phyloP scores from a whole-genome alignment of 768 basidiomycete species.

The Royoungia palumana region DNA sequence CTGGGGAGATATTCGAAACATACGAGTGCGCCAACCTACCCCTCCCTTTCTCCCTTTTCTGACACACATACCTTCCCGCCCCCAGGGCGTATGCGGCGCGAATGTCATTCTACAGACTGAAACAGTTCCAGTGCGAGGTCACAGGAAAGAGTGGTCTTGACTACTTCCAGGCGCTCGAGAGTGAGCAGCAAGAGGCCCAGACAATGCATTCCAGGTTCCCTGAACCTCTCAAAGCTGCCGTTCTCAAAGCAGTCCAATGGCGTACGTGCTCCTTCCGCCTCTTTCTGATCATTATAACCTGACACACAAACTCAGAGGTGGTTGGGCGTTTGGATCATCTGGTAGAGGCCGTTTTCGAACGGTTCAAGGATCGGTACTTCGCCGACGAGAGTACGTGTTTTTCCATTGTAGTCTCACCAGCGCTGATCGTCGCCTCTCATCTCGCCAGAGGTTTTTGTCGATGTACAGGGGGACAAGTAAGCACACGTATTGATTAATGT shows the following conservation, averaged over 20 bases:
- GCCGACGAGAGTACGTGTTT: slow-evolving; percentile 75
- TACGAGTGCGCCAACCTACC: slow-evolving; percentile 71
- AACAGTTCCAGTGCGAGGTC: slow-evolving; percentile 96
- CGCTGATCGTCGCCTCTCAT: slow-evolving; percentile 16
- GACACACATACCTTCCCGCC: slow-evolving; percentile 14
- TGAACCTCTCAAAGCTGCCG: slow-evolving; percentile 85
- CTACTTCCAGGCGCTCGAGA: slow-evolving; percentile 92
- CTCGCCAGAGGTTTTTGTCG: slow-evolving; percentile 75
- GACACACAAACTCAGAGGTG: slow-evolving; percentile 62
- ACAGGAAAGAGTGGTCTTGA: slow-evolving; percentile 91
- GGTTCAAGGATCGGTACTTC: slow-evolving; percentile 96
- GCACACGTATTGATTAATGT: slow-evolving; percentile 19
- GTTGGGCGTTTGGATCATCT: slow-evolving; percentile 94
- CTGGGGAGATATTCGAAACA: slow-evolving; percentile 95
- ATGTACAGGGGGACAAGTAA: slow-evolving; percentile 83
- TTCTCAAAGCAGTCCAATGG: slow-evolving; percentile 93
- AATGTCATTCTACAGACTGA: slow-evolving; percentile 91
- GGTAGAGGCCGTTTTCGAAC: slow-evolving; percentile 91
- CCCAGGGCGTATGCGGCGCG: slow-evolving; percentile 77
- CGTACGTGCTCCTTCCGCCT: slow-evolving; percentile 58
- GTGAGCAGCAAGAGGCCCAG: slow-evolving; percentile 85
- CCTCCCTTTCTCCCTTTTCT: slow-evolving; percentile 24
- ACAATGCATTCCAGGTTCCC: slow-evolving; percentile 91
- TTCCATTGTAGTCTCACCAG: slow-evolving; percentile 4
- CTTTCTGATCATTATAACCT: slow-evolving; percentile 11